Conservation (phyloP, 768 basidiomycete genomes). For the Collybiopsis confluens region DNA sequence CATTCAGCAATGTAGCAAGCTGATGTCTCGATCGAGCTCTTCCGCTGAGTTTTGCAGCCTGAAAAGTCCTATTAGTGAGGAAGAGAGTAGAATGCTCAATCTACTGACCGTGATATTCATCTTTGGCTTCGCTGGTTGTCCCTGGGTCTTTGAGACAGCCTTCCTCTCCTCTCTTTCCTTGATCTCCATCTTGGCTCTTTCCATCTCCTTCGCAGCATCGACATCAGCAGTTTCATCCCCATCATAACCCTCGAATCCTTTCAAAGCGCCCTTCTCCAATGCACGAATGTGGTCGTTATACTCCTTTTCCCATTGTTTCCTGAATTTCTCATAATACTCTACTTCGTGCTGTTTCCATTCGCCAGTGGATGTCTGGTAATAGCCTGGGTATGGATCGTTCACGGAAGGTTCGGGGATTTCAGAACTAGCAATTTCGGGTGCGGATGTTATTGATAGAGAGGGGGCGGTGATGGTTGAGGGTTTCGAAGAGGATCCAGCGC, state of each 20-base stretch:
- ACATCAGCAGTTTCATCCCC: constrained; percentile 51
- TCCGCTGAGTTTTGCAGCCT: constrained; percentile 70
- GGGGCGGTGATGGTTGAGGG: constrained; percentile 10
- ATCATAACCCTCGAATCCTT: constrained; percentile 69
- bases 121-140: constrained; percentile 59
- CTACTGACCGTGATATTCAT: constrained; percentile 79
- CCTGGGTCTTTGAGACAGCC: constrained; percentile 60
- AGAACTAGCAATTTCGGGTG: constrained; percentile 65
- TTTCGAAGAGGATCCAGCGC: constrained; percentile 19
- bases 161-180: constrained; percentile 76
- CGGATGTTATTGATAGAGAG: constrained; percentile 49
- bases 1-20: constrained; percentile 71
- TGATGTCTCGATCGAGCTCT: constrained; percentile 75
- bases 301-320: constrained; percentile 68
- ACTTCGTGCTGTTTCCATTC: constrained; percentile 73
- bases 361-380: constrained; percentile 81
- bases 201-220: constrained; percentile 73
- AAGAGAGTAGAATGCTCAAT: background rate
- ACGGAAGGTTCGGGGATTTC: constrained; percentile 71
- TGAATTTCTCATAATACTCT: constrained; percentile 62
- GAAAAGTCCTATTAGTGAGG: background rate
- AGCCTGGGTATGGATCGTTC: constrained; percentile 79
- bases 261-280: constrained; percentile 63
- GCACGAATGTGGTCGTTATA: constrained; percentile 69
- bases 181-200: constrained; percentile 67